phyloP scores from a whole-genome alignment of 225 moss, liverwort and hornwort species.

The Pseudoscleropodium purum region DNA sequence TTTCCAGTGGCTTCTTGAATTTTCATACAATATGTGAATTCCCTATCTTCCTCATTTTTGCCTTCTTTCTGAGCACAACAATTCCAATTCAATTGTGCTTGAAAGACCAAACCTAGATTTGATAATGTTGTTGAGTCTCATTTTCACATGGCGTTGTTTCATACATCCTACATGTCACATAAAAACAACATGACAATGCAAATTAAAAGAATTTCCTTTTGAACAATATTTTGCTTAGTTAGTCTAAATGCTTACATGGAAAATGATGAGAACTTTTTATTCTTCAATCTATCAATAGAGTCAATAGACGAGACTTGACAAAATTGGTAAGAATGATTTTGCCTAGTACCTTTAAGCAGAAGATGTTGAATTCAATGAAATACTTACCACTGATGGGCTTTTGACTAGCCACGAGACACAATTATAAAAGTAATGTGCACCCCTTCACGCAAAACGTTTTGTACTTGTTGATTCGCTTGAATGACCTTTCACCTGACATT shows the following conservation, averaged over 20 bases:
- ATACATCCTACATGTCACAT: neutral
- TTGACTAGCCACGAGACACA: neutral
- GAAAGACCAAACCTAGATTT: accelerated
- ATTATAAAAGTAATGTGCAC: neutral
- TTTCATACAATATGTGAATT: neutral
- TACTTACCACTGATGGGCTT: neutral
- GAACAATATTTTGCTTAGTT: neutral
- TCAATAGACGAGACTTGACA: too few species aligned
- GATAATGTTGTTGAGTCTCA: neutral
- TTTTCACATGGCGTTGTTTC: neutral
- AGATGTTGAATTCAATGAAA: neutral
- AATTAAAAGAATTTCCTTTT: neutral
- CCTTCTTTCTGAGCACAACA: neutral
- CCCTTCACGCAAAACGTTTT: neutral
- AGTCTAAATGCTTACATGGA: neutral
- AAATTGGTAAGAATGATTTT: neutral
- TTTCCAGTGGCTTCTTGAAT: neutral
- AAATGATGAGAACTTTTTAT: neutral
- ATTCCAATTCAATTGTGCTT: neutral
- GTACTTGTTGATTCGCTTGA: neutral
- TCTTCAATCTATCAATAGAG: neutral
- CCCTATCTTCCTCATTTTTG: accelerated
- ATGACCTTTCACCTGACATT: neutral
- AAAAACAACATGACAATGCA: neutral
- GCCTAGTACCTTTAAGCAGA: accelerated